These are phyloP conservation scores for Pelomyxa schiedti DNA, from an alignment of 78 protist species.

Conservation along the genomic window DNA sequence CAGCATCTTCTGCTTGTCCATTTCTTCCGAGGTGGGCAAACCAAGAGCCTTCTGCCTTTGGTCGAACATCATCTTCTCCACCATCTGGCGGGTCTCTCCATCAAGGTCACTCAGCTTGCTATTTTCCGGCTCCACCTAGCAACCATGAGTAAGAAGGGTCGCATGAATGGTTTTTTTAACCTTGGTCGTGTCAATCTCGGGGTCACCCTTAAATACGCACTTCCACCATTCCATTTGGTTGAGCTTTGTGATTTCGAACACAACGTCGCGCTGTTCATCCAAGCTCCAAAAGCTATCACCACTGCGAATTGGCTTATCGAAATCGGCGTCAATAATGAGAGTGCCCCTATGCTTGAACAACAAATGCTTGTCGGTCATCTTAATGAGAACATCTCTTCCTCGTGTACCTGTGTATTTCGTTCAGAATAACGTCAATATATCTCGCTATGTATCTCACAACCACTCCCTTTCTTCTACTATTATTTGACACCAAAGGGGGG, in stretches of 20 bases:
- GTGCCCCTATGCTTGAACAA: background rate
- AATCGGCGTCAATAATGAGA: background rate
- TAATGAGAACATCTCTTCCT: background rate
- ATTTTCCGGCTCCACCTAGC: constrained; percentile 43
- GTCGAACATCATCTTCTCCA: constrained; percentile 77
- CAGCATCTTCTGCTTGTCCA: constrained; percentile 60
- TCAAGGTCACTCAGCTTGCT: constrained; percentile 56
- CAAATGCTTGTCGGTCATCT: background rate
- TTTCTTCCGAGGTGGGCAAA: constrained; percentile 55
- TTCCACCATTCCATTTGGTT: constrained; percentile 70
- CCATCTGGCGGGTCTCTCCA: constrained; percentile 45
- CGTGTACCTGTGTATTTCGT: background rate
- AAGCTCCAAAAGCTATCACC: background rate
- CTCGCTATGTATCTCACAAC: no score
- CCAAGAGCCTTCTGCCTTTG: constrained; percentile 61
- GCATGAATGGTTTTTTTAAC: background rate
- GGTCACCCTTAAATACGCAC: constrained; percentile 21
- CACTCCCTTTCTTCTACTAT: no score
- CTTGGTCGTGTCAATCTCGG: constrained; percentile 27
- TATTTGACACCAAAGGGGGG: no score
- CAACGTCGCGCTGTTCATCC: background rate
- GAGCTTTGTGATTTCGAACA: constrained; percentile 13
- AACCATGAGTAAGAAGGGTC: background rate
- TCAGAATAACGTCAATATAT: no score
- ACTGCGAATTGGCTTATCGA: background rate